Evolutionary conservation across 2,329 filamentous ascomycete genomes (phyloP).

Genomic region (Penicillium sp.): DNA sequence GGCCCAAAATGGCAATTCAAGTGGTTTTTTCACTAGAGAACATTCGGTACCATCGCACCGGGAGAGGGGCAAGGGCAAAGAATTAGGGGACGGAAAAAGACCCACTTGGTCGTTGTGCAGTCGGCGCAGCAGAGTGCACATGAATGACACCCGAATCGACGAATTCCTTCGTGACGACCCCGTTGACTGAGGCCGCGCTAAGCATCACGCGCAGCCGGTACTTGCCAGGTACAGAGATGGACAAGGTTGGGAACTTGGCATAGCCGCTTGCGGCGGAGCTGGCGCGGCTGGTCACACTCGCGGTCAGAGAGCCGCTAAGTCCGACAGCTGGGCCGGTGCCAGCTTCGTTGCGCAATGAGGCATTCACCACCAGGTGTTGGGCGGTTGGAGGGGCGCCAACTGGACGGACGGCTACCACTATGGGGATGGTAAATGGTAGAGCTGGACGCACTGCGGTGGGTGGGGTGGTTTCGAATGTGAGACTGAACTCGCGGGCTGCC

Average conservation of each 20-base stretch:
- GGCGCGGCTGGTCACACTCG: slow-evolving; percentile 32
- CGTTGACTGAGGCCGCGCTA: slow-evolving; percentile 27
- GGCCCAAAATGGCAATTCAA: slow-evolving; percentile 2
- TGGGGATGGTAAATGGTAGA: slow-evolving; percentile 30
- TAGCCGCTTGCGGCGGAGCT: slow-evolving; percentile 32
- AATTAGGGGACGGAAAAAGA: slow-evolving; percentile 4
- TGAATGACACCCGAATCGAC: slow-evolving; percentile 31
- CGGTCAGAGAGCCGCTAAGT: slow-evolving; percentile 29
- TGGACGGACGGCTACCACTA: slow-evolving; percentile 31
- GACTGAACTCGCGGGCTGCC: slow-evolving; percentile 27
- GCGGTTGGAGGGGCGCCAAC: slow-evolving; percentile 24
- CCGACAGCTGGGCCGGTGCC: slow-evolving; percentile 20
- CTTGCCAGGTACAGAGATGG: slow-evolving; percentile 28
- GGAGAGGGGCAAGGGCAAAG: not conserved
- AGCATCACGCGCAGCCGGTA: slow-evolving; percentile 35
- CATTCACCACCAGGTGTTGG: slow-evolving; percentile 30
- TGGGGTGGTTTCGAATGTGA: slow-evolving; percentile 31
- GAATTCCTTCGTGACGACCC: slow-evolving; percentile 30
- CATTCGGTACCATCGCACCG: not conserved
- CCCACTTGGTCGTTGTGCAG: slow-evolving; percentile 31
- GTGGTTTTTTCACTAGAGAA: not conserved
- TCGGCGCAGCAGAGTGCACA: slow-evolving; percentile 27
- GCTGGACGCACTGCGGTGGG: slow-evolving; percentile 27
- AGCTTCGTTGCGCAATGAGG: slow-evolving; percentile 28
- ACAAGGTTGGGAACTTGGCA: slow-evolving; percentile 28